Base-by-base conservation (phyloP, 768 basidiomycete species). In the Hericium alpestre region DNA sequence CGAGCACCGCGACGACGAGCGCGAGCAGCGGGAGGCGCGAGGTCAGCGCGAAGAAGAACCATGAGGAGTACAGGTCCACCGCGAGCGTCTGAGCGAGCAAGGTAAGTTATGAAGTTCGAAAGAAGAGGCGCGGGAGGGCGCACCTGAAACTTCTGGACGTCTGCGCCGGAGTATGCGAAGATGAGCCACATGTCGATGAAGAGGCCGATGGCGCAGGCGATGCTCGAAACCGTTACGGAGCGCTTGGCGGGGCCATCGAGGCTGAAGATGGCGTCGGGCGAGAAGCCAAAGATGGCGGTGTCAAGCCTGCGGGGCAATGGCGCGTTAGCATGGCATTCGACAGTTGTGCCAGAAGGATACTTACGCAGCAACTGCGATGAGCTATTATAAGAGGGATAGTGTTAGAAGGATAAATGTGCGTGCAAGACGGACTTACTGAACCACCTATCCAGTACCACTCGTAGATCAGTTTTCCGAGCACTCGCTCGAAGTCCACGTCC, bases 401-500 rank as follows among this genome's bases (percentile, higher is more conserved):
- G n/a, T 46, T 16, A 38, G 51, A 20, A n/a, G n/a, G n/a, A n/a
- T n/a, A n/a, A n/a, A n/a, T n/a, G n/a, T n/a, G n/a, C n/a, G n/a
- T n/a, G n/a, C n/a, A n/a, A n/a, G n/a, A n/a, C n/a, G n/a, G n/a
- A n/a, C 80, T 61, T 58, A 86, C 80, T 64, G 82, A 71, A 38
- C 77, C 82, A n/a, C 82, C 84, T 15, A 80, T 71, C 48, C 78
- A 82, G 5, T 77, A 78, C 86, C 86, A 88, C 61, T 88, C 86
- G 25, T 71, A 70, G 59, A 79, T 72, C 22, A 87, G 61, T 41
- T 79, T 67, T 2, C 57, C 58, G 50, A 81, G 72, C 2, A 85
- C 65, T 12, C 67, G 67, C 48, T 85, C 81, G 54, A 73, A 84
- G 9, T 82, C 73, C 1, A 75, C 75, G 53, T 81, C 76, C 11